A percentile compares a stretch with the other conserved stretches of the same genome.
Evolutionary conservation across 306 rosid species (phyloP).

Genomic region (Quercus wislizeni): DNA sequence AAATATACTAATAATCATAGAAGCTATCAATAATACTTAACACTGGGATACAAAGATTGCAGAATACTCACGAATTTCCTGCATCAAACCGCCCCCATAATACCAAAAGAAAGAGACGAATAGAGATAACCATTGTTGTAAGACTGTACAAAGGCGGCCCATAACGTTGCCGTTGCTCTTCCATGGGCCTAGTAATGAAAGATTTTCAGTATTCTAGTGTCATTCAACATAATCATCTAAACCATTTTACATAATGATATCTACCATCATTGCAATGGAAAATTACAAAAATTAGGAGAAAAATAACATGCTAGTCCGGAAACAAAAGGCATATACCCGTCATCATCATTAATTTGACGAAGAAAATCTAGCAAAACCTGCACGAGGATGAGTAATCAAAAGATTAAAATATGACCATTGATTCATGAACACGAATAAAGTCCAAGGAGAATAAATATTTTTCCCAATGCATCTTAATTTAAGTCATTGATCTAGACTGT

Average conservation of each 20-base stretch:
- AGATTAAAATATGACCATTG: not conserved
- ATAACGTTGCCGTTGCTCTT: slow-evolving; percentile 94
- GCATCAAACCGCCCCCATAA: slow-evolving; percentile 65
- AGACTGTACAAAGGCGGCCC: slow-evolving; percentile 90
- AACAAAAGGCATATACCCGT: slow-evolving; percentile 59
- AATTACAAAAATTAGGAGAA: not conserved
- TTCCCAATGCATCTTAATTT: slow-evolving; percentile 15
- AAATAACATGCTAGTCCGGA: not conserved
- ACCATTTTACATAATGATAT: not conserved
- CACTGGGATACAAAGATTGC: slow-evolving; percentile 14
- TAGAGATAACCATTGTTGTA: slow-evolving; percentile 61
- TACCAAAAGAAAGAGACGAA: slow-evolving; percentile 64
- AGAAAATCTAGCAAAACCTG: slow-evolving; percentile 93
- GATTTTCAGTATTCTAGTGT: slow-evolving; percentile 1
- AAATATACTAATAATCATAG: not conserved
- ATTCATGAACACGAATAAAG: not conserved
- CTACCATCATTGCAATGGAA: not conserved
- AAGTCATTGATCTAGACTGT: not conserved
- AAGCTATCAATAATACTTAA: slow-evolving; percentile 7
- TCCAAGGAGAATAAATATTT: not conserved
- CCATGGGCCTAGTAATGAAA: slow-evolving; percentile 81
- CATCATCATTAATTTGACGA: slow-evolving; percentile 81
- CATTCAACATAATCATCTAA: not conserved
- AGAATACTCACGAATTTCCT: slow-evolving; percentile 60
- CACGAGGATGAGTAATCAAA: slow-evolving; percentile 24